These are phyloP conservation scores for Pachyrhizus erosus DNA, from an alignment of 306 rosid species.

Conservation along the genomic window DNA sequence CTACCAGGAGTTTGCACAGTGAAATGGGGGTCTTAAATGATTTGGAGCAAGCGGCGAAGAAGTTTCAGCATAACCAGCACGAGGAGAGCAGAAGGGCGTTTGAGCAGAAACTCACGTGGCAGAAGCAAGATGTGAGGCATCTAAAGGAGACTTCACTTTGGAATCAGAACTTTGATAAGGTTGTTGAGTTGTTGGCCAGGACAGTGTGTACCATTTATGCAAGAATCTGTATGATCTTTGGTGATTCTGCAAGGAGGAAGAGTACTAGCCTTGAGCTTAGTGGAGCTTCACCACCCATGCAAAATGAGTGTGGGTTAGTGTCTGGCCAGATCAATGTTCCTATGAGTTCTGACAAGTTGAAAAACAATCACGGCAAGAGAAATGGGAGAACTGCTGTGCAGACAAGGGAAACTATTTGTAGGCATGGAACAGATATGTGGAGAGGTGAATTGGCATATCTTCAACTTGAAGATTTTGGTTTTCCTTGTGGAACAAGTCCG, in stretches of 20 bases:
- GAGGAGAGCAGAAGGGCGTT: slow-evolving; percentile 78
- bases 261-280: slow-evolving; percentile 39
- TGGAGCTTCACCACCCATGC: slow-evolving; percentile 54
- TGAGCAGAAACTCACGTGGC: slow-evolving; percentile 90
- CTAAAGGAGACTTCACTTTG: slow-evolving; percentile 85
- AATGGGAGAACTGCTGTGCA: slow-evolving; percentile 51
- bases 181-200: slow-evolving; percentile 91
- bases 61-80: slow-evolving; percentile 79
- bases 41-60: slow-evolving; percentile 81
- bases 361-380: slow-evolving; percentile 51
- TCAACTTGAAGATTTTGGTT: slow-evolving; percentile 70
- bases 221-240: slow-evolving; percentile 65
- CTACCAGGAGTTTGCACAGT: slow-evolving; percentile 75
- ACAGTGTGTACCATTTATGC: slow-evolving; percentile 90
- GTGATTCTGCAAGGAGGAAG: slow-evolving; percentile 56
- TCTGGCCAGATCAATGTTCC: slow-evolving; percentile 50
- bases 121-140: slow-evolving; percentile 86
- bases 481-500: slow-evolving; percentile 87
- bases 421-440: slow-evolving; percentile 54
- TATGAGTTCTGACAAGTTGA: slow-evolving; percentile 50
- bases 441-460: slow-evolving; percentile 66
- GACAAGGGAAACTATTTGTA: slow-evolving; percentile 50
- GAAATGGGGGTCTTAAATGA: slow-evolving; percentile 94
- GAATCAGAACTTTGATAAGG: slow-evolving; percentile 91
- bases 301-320: slow-evolving; percentile 41